phyloP scores from a whole-genome alignment of 768 basidiomycete genomes.

The Hericium rajendrae region DNA sequence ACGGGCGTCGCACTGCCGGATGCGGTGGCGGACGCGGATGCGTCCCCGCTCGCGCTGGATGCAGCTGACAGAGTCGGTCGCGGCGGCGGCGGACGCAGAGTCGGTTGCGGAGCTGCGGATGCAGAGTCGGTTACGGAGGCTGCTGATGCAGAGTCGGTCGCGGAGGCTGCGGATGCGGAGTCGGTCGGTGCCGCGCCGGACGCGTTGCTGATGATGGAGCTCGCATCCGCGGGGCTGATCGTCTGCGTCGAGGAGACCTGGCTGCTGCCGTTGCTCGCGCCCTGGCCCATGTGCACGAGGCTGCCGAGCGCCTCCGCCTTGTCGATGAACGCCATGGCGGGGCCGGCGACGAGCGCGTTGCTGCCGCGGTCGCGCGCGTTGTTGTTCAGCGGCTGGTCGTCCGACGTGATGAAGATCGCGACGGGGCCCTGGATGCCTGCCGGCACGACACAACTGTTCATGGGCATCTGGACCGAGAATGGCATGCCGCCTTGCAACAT shows the following conservation, averaged over 20 bases:
- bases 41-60: neutral
- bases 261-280: neutral
- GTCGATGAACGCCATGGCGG: constrained; percentile 53
- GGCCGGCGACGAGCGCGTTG: constrained; percentile 58
- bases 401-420: constrained; percentile 58
- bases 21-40: constrained; percentile 9
- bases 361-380: constrained; percentile 48
- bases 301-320: constrained; percentile 40
- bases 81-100: neutral
- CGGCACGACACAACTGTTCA: constrained; percentile 57
- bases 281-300: constrained; percentile 27
- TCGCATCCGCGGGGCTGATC: constrained; percentile 16
- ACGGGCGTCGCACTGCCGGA: constrained; percentile 12
- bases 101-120: constrained; percentile 9
- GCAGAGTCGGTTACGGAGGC: constrained; percentile 5
- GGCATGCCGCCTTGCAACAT: constrained; percentile 60
- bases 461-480: constrained; percentile 46
- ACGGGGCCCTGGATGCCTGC: constrained; percentile 63
- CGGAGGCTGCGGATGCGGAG: constrained; percentile 14
- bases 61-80: neutral
- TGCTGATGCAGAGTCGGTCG: neutral
- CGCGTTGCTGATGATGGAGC: constrained; percentile 15
- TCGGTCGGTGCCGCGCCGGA: constrained; percentile 1
- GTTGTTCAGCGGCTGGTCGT: constrained; percentile 52
- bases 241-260: constrained; percentile 4